phyloP scores from a whole-genome alignment of 225 moss, liverwort and hornwort genomes.

The Pseudisothecium myosuroides region DNA sequence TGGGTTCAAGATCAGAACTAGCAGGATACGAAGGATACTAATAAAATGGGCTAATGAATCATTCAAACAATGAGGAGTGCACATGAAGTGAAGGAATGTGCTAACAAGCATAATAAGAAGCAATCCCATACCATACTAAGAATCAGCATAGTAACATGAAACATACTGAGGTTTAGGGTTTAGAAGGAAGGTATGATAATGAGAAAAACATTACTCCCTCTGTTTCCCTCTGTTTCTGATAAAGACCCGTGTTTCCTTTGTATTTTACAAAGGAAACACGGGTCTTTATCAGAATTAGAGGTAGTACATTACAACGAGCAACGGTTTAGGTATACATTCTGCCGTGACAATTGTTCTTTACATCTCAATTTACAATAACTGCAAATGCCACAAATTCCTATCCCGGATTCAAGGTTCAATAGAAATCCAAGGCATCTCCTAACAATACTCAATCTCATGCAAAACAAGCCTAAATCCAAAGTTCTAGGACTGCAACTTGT shows the following conservation, averaged over 20 bases:
- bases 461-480: not conserved
- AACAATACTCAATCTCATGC: not conserved
- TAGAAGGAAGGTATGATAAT: not conserved
- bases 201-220: not conserved
- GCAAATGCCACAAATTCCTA: not conserved
- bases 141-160: not conserved
- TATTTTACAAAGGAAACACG: too few species aligned
- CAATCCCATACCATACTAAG: not conserved
- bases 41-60: not conserved
- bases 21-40: not conserved
- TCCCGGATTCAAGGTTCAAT: not conserved
- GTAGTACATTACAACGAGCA: not conserved
- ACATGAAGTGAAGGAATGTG: not conserved
- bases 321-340: not conserved
- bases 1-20: not conserved
- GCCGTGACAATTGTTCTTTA: not conserved
- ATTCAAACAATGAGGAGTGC: not conserved
- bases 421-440: too few species aligned
- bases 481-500: not conserved
- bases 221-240: too few species aligned
- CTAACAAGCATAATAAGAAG: not conserved
- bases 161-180: not conserved
- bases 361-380: not conserved
- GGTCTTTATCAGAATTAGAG: too few species aligned
- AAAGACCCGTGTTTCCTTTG: too few species aligned